Conservation (phyloP, 2,329 filamentous ascomycete genomes). For the Salinomyces thailandicus region DNA sequence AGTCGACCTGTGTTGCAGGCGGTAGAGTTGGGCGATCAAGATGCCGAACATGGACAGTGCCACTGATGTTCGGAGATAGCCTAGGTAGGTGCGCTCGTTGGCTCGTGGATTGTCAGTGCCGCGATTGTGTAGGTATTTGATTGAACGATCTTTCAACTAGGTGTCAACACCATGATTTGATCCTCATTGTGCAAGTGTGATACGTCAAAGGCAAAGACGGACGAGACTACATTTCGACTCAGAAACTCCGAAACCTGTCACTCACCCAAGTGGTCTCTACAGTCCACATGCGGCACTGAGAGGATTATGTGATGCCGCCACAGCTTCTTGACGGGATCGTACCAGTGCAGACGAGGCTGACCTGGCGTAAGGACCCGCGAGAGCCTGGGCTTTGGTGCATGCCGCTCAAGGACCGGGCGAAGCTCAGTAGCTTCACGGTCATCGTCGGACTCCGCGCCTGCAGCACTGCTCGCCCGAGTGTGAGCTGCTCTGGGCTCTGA, state of each 20-base stretch:
- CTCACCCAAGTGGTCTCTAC: slow-evolving; percentile 49
- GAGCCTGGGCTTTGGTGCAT: slow-evolving; percentile 1
- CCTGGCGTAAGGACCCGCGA: slow-evolving; percentile 5
- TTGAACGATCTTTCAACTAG: background rate
- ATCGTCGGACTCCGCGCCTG: slow-evolving; percentile 13
- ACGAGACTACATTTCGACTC: background rate
- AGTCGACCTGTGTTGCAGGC: slow-evolving; percentile 42
- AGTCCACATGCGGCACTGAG: slow-evolving; percentile 39
- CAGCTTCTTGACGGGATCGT: slow-evolving; percentile 30
- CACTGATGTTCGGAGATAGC: slow-evolving; percentile 60
- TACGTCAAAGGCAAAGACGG: background rate
- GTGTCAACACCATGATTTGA: background rate
- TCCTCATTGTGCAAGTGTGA: background rate
- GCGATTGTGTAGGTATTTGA: background rate
- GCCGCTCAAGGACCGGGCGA: slow-evolving; percentile 5
- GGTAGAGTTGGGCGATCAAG: slow-evolving; percentile 56
- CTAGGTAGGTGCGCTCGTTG: slow-evolving; percentile 63
- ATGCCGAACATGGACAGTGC: slow-evolving; percentile 58
- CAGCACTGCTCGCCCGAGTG: too few species aligned
- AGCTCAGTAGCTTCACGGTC: slow-evolving; percentile 28
- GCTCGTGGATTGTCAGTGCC: slow-evolving; percentile 37
- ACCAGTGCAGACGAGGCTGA: slow-evolving; percentile 24
- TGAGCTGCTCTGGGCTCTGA: too few species aligned
- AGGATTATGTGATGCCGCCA: slow-evolving; percentile 43
- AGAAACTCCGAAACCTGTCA: background rate